A percentile compares a stretch with the other conserved stretches of the same genome.
Evolutionary conservation across 257 asterid species (phyloP).

Genomic region (Datura wrightii): DNA sequence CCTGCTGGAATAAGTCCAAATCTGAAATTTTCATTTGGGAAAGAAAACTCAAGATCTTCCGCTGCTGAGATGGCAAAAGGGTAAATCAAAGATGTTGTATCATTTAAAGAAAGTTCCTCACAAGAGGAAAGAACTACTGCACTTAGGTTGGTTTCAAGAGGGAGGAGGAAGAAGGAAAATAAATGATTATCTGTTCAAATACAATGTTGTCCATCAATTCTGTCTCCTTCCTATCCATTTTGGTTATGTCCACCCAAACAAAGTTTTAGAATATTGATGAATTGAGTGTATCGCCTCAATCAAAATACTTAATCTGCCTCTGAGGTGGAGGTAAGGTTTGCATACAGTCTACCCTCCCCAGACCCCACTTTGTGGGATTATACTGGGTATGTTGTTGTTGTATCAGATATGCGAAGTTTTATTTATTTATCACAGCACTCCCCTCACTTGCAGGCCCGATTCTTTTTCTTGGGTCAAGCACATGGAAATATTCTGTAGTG

Average conservation of each 20-base stretch:
- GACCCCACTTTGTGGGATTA: no score
- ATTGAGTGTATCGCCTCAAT: neutral
- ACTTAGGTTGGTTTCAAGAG: neutral
- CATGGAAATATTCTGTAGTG: neutral
- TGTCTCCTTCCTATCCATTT: slow-evolving; percentile 17
- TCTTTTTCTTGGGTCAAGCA: slow-evolving; percentile 20
- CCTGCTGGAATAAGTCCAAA: slow-evolving; percentile 98
- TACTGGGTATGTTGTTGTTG: no score
- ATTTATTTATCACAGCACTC: neutral
- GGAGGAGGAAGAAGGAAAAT: neutral
- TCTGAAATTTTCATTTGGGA: slow-evolving; percentile 79
- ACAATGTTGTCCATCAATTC: neutral
- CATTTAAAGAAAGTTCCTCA: neutral
- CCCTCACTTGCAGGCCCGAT: neutral
- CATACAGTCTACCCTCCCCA: no score
- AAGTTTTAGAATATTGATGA: neutral
- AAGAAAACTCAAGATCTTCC: slow-evolving; percentile 59
- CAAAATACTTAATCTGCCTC: neutral
- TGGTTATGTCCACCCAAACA: neutral
- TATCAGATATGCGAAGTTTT: neutral
- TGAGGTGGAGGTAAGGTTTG: no score
- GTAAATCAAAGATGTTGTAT: slow-evolving; percentile 36
- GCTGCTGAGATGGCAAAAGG: slow-evolving; percentile 50
- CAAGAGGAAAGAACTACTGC: neutral
- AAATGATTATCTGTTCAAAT: neutral